Conservation (phyloP, 768 basidiomycete species). For the Hydnomerulius pinastri region DNA sequence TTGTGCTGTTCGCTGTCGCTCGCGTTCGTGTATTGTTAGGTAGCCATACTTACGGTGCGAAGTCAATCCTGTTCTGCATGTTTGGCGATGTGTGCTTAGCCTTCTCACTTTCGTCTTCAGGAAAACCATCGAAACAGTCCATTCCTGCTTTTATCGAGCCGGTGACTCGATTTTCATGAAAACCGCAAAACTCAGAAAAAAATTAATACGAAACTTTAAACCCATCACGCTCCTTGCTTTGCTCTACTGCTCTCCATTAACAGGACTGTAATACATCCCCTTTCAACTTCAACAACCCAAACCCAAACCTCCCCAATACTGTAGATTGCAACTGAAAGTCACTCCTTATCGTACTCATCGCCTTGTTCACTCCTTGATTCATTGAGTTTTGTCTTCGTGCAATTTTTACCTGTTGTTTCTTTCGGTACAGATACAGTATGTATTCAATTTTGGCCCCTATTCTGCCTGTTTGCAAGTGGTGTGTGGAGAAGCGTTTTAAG, state of each 20-base stretch:
- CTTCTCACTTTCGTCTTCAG: constrained; percentile 20
- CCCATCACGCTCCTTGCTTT: constrained; percentile 20
- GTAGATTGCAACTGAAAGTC: constrained; percentile 25
- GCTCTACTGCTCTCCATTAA: constrained; percentile 12
- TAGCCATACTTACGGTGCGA: constrained; percentile 49
- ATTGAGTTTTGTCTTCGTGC: constrained; percentile 1
- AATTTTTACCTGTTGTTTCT: constrained; percentile 15
- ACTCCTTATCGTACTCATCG: constrained; percentile 17
- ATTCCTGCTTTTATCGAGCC: constrained; percentile 18
- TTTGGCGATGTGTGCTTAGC: constrained; percentile 26
- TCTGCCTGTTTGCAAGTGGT: not conserved
- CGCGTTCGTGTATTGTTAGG: constrained; percentile 54
- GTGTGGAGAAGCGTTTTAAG: too few species aligned
- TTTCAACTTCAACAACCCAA: constrained; percentile 16
- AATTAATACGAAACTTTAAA: constrained; percentile 6
- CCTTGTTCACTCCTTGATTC: constrained; percentile 16
- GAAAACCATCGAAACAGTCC: constrained; percentile 2
- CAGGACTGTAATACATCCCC: constrained; percentile 30
- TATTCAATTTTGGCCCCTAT: constrained; percentile 1
- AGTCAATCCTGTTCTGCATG: constrained; percentile 25
- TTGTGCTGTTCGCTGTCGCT: constrained; percentile 34
- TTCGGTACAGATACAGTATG: constrained; percentile 25
- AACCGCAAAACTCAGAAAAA: constrained; percentile 20
- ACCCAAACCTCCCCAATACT: constrained; percentile 27
- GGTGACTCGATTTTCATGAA: constrained; percentile 20